These are phyloP conservation scores for Phytophthora vignae DNA, from an alignment of 352 stramenopile species.

Conservation along the genomic window DNA sequence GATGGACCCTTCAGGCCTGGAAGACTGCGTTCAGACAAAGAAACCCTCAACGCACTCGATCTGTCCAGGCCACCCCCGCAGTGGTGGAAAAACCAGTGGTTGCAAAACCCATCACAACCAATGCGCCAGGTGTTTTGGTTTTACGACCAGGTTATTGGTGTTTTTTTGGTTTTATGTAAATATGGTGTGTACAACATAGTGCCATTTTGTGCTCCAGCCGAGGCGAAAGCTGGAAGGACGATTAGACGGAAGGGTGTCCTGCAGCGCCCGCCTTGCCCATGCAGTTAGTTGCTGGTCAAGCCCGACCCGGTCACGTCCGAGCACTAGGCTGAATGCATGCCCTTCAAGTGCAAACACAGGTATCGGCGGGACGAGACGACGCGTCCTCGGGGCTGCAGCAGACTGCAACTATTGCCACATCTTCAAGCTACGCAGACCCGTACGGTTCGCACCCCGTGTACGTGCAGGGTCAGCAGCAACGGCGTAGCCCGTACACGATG, in stretches of 20 bases:
- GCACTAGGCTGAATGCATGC: slow-evolving; percentile 79
- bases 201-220: too few species aligned
- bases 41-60: too few species aligned
- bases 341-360: slow-evolving; percentile 77
- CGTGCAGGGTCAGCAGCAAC: slow-evolving; percentile 1
- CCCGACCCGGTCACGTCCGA: slow-evolving; percentile 42
- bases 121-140: too few species aligned
- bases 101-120: too few species aligned
- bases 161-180: too few species aligned
- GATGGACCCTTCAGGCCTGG: too few species aligned
- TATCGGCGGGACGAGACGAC: slow-evolving; percentile 32
- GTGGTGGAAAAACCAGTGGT: too few species aligned
- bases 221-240: too few species aligned
- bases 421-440: slow-evolving; percentile 43
- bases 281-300: slow-evolving; percentile 33
- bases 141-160: too few species aligned
- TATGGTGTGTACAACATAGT: too few species aligned
- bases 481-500: not conserved
- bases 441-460: slow-evolving; percentile 44
- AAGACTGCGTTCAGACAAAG: too few species aligned
- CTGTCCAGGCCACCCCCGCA: too few species aligned
- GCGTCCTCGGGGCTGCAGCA: slow-evolving; percentile 7
- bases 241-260: slow-evolving; percentile 19
- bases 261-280: slow-evolving; percentile 19
- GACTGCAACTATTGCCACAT: slow-evolving; percentile 11